Conservation (phyloP, 2,329 filamentous ascomycete species). For the Thielaviopsis ethacetica region DNA sequence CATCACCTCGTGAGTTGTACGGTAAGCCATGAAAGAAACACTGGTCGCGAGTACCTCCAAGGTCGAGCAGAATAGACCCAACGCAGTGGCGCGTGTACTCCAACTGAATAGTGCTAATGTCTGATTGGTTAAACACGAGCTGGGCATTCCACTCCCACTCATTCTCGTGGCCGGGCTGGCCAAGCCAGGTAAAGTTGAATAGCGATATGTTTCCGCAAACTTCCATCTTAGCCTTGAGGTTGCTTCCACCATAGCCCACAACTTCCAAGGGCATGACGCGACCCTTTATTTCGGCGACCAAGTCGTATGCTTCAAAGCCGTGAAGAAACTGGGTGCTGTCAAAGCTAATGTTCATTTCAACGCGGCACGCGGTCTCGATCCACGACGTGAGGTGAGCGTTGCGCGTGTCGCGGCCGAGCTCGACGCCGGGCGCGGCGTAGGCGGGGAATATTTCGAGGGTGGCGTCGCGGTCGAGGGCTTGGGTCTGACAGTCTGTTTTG, state of each 20-base stretch:
- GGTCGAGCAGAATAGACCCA: slow-evolving; percentile 7
- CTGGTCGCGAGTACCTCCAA: slow-evolving; percentile 6
- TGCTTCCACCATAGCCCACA: slow-evolving; percentile 1
- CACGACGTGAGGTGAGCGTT: slow-evolving; percentile 7
- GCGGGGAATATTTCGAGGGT: not conserved
- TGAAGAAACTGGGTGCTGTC: not conserved
- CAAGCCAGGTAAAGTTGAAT: slow-evolving; percentile 7
- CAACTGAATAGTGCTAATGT: slow-evolving; percentile 7
- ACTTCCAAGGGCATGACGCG: slow-evolving; percentile 3
- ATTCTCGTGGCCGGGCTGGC: not conserved
- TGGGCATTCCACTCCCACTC: slow-evolving; percentile 8
- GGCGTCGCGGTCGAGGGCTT: not conserved
- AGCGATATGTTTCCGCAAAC: slow-evolving; percentile 7
- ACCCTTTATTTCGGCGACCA: slow-evolving; percentile 4
- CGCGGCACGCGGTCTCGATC: slow-evolving; percentile 1
- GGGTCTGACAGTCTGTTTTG: slow-evolving; percentile 6
- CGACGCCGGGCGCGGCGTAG: slow-evolving; percentile 3
- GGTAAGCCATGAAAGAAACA: slow-evolving; percentile 8
- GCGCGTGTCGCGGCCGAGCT: slow-evolving; percentile 8
- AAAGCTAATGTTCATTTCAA: slow-evolving; percentile 2
- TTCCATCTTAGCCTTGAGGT: slow-evolving; percentile 7
- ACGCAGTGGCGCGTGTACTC: slow-evolving; percentile 10
- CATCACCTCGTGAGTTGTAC: slow-evolving; percentile 5
- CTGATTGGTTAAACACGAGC: slow-evolving; percentile 7
- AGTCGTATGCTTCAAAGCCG: not conserved